Percentiles rank a stretch among this genome's conserved stretches.
phyloP scores from a whole-genome alignment of 2,329 filamentous ascomycete genomes.

The Neofusicoccum cordaticola region DNA sequence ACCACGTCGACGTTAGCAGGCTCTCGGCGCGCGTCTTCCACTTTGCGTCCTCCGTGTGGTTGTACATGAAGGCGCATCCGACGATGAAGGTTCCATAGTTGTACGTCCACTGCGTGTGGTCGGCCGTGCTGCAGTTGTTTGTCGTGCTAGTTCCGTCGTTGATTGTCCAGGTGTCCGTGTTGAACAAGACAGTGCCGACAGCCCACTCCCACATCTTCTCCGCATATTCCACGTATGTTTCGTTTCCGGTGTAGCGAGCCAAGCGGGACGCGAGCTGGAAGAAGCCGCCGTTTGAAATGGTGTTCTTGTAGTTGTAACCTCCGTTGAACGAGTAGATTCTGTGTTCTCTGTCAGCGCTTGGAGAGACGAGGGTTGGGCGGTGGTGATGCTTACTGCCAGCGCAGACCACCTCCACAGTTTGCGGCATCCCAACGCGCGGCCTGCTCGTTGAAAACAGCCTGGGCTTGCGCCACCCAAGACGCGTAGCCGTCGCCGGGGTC shows the following conservation, averaged over 20 bases:
- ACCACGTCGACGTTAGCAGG: constrained; percentile 46
- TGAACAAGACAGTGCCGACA: constrained; percentile 55
- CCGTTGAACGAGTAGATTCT: constrained; percentile 46
- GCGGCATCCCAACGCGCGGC: constrained; percentile 35
- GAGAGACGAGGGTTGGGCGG: neutral
- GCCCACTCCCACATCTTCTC: constrained; percentile 37
- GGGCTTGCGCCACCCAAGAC: constrained; percentile 26
- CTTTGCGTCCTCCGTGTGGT: constrained; percentile 51
- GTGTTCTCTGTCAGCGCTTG: neutral
- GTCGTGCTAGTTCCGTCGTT: constrained; percentile 47
- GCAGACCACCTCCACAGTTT: constrained; percentile 39
- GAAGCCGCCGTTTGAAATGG: constrained; percentile 52
- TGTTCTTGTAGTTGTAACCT: constrained; percentile 52
- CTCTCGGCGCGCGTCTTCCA: constrained; percentile 56
- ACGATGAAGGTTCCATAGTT: constrained; percentile 65
- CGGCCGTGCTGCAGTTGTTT: constrained; percentile 51
- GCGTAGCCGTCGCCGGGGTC: constrained; percentile 54
- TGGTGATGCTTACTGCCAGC: constrained; percentile 14
- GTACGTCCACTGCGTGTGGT: constrained; percentile 62
- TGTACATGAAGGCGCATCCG: constrained; percentile 62
- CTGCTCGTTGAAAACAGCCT: constrained; percentile 41
- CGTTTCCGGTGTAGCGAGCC: constrained; percentile 36
- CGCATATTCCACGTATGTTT: constrained; percentile 65
- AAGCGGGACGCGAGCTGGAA: constrained; percentile 49
- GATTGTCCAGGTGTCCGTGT: constrained; percentile 49